phyloP scores from a whole-genome alignment of 2,329 filamentous ascomycete species.

The Erysiphe pulchra region DNA sequence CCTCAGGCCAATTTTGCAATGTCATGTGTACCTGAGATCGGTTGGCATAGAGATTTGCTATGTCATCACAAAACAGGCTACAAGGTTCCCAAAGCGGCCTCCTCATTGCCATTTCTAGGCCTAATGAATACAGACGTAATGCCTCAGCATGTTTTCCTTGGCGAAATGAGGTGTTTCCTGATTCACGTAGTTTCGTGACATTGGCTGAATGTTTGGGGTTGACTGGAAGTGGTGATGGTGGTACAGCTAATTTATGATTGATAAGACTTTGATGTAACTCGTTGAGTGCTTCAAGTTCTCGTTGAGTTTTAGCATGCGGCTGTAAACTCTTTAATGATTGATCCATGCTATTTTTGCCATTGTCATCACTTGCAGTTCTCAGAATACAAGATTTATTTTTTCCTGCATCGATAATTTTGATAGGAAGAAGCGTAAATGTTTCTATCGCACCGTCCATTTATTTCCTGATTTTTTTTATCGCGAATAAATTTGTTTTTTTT shows the following conservation, averaged over 20 bases:
- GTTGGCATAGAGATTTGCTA: constrained; percentile 57
- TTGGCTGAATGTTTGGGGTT: constrained; percentile 79
- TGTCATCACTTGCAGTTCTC: too few relatives aligned
- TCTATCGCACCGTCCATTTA: constrained; percentile 5
- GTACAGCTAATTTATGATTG: constrained; percentile 34
- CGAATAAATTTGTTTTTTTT: too few relatives aligned
- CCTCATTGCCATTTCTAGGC: constrained; percentile 64
- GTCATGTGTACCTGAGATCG: constrained; percentile 79
- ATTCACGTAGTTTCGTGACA: constrained; percentile 75
- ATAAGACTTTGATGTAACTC: constrained; percentile 50
- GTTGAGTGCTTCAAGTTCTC: constrained; percentile 52
- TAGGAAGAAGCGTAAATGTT: too few relatives aligned
- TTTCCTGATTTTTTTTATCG: constrained; percentile 1
- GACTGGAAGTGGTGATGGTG: constrained; percentile 68
- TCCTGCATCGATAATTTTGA: too few relatives aligned
- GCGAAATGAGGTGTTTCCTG: constrained; percentile 60
- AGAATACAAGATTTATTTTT: too few relatives aligned
- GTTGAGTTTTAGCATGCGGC: too few relatives aligned
- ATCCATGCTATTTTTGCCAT: too few relatives aligned
- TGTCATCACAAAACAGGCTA: constrained; percentile 62
- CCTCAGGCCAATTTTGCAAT: constrained; percentile 59
- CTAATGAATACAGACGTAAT: constrained; percentile 58
- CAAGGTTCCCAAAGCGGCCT: constrained; percentile 75
- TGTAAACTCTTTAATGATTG: too few relatives aligned
- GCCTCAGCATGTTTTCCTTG: constrained; percentile 53